Base-by-base conservation (phyloP, 495 filamentous ascomycete genomes). In the Letharia lupina region DNA sequence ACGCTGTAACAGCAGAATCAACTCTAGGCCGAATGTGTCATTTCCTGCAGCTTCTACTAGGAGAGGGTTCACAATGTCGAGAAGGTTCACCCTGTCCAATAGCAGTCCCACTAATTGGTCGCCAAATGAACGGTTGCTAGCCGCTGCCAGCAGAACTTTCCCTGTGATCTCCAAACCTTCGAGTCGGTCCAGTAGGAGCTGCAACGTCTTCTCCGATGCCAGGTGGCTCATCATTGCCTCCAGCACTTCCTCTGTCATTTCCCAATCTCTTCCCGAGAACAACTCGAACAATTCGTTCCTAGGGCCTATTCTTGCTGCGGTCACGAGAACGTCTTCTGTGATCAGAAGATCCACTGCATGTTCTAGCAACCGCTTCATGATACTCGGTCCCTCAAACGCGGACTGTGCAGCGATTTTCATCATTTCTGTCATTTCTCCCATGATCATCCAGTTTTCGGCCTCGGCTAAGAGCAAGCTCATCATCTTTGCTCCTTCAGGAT, bases 381-480 rank as follows among this genome's bases (percentile, higher is more conserved):
- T 28, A 35, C 12, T 13, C 15, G 4, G 5, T 47, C 3, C 15
- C 44, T 47, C 5, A 28, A 0, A 2, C 2, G 6, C 5, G 28
- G 13, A 6, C 15, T 16, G 28, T 35, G 31, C 28, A 13, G 52
- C 52, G 15, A 56, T 56, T 56, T 35, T 56, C 52, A 35, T 56
- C 28, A 56, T 56, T 16, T 56, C 52, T 16, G 31, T 35, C 28
- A 56, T 33, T 56, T 56, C 52, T 18, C 16, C 31, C 12, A 28
- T 18, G 15, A 56, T 10, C 13, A 56, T 56, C 11, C 11, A 56
- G 16, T 56, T 31, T 33, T 56, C 7, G 5, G 52, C 52, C 35
- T 56, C 52, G 52, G 52, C 52, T 35, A 56, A 56, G 52, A 56
- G 52, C 31, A 56, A 56, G 52, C 28, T 56, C 52, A 56, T 56